These are phyloP conservation scores for Naegleria lovaniensis DNA, from an alignment of 208 protist species.

Conservation along the genomic window DNA sequence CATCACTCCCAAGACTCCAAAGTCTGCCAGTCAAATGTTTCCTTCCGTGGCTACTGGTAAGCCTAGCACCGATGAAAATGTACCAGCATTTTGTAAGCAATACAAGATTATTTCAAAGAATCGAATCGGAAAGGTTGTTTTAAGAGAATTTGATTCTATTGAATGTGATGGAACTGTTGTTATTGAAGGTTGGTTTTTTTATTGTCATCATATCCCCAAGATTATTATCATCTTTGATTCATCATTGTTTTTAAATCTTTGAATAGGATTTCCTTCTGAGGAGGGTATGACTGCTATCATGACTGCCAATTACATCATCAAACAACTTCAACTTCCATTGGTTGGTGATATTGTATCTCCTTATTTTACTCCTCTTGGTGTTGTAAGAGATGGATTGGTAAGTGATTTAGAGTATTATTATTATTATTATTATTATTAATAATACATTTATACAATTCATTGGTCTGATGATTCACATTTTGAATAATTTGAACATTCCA, in stretches of 20 bases:
- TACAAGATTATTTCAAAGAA: conserved; percentile 1
- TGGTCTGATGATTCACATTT: no score
- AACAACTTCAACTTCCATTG: conserved; percentile 23
- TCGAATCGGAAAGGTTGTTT: not conserved
- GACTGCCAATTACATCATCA: conserved; percentile 18
- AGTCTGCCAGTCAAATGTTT: not conserved
- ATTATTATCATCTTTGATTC: no score
- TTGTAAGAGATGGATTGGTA: not conserved
- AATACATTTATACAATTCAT: no score
- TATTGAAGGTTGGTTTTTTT: conserved; percentile 19
- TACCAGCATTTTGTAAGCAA: not conserved
- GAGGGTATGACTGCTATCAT: conserved; percentile 25
- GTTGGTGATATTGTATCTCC: conserved; percentile 23
- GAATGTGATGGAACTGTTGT: conserved; percentile 18
- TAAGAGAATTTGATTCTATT: conserved; percentile 23
- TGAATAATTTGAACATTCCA: no score
- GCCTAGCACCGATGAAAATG: not conserved
- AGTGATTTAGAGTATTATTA: not conserved
- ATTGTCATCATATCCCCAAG: no score
- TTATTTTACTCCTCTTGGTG: not conserved
- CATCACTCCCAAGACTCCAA: not conserved
- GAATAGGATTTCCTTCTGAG: not conserved
- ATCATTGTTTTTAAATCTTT: no score
- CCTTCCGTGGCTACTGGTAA: not conserved
- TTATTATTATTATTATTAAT: not conserved